These are phyloP conservation scores for Camelina laxa DNA, from an alignment of 345 rosid genomes.

Conservation along the genomic window DNA sequence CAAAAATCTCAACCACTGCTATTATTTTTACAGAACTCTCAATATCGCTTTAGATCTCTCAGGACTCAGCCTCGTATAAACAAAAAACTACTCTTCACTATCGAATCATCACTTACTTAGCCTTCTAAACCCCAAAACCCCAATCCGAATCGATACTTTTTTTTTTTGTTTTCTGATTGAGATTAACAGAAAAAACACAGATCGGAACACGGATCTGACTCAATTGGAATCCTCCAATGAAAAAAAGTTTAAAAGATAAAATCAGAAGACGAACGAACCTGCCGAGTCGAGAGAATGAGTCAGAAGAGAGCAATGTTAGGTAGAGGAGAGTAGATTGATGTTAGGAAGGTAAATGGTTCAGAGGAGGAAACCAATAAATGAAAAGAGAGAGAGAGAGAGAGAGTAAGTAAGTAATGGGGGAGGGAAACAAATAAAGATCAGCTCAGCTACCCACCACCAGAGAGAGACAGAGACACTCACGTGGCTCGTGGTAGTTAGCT, in stretches of 20 bases:
- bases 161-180: too few relatives aligned
- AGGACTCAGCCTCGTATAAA: neutral
- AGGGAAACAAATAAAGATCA: conserved; percentile 30
- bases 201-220: conserved; percentile 36
- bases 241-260: neutral
- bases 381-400: conserved; percentile 26
- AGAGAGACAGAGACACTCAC: conserved; percentile 25
- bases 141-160: conserved; percentile 35
- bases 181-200: neutral
- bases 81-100: neutral
- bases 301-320: conserved; percentile 20
- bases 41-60: conserved; percentile 11
- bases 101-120: conserved; percentile 5
- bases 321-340: conserved; percentile 20
- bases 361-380: conserved; percentile 24
- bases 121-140: conserved; percentile 9
- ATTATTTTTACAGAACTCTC: neutral
- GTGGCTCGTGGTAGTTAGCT: conserved; percentile 58
- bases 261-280: conserved; percentile 3
- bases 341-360: conserved; percentile 14
- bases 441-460: conserved; percentile 21
- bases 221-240: neutral
- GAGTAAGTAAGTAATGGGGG: conserved; percentile 14
- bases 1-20: conserved; percentile 25
- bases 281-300: conserved; percentile 15